A percentile compares a stretch with the other conserved stretches of the same genome.
Evolutionary conservation across 352 stramenopile species (phyloP).

Genomic region (Globisporangium okanoganense): DNA sequence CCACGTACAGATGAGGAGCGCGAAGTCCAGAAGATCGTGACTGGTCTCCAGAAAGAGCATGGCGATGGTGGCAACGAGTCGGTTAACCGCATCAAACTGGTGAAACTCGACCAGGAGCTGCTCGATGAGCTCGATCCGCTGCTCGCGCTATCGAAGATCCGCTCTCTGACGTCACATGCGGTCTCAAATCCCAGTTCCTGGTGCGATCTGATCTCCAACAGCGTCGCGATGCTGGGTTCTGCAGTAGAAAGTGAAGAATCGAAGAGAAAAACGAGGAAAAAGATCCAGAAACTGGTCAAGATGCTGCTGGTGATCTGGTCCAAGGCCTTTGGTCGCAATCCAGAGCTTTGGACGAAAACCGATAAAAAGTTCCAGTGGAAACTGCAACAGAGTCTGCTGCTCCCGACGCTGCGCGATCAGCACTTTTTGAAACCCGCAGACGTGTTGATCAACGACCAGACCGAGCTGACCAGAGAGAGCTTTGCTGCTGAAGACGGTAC

Average conservation of each 20-base stretch:
- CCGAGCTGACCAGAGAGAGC: constrained; percentile 30
- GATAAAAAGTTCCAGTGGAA: constrained; percentile 19
- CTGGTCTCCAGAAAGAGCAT: constrained; percentile 23
- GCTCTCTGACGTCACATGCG: constrained; percentile 22
- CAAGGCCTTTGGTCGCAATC: constrained; percentile 12
- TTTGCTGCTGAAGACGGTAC: constrained; percentile 12
- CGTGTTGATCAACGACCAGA: constrained; percentile 70
- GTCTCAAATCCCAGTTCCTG: constrained; percentile 26
- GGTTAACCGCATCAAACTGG: constrained; percentile 21
- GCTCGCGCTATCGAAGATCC: constrained; percentile 31
- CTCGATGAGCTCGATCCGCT: constrained; percentile 27
- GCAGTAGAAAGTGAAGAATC: constrained; percentile 2
- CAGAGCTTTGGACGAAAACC: constrained; percentile 4
- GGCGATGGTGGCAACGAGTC: background rate
- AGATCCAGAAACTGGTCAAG: constrained; percentile 16
- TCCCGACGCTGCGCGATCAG: constrained; percentile 20
- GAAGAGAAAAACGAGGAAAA: constrained; percentile 11
- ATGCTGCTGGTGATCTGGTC: constrained; percentile 12
- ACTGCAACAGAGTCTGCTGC: constrained; percentile 28
- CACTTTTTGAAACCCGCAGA: constrained; percentile 24
- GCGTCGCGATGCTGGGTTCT: background rate
- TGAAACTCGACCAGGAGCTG: constrained; percentile 21
- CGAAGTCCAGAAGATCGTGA: constrained; percentile 36
- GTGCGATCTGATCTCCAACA: constrained; percentile 21
- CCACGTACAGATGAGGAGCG: constrained; percentile 27